Percentiles rank a stretch among this genome's conserved stretches.
phyloP scores from a whole-genome alignment of 306 rosid genomes.

The Gastrolobium bilobum region DNA sequence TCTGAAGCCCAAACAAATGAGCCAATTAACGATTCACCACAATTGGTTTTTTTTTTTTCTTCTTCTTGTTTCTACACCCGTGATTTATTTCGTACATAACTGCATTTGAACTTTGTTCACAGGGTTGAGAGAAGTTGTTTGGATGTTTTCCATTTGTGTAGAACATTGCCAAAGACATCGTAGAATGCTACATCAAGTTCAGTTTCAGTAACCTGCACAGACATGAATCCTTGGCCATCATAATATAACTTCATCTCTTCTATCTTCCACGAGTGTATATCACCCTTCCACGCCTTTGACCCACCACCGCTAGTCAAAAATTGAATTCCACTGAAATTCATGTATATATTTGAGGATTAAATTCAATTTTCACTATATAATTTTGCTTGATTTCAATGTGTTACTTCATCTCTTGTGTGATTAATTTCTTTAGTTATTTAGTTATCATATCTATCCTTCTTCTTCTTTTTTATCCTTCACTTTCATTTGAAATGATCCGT shows the following conservation, averaged over 20 bases:
- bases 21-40: neutral
- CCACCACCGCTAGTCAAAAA: conserved; percentile 85
- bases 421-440: no score
- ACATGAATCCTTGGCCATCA: conserved; percentile 89
- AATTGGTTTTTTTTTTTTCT: neutral
- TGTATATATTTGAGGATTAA: neutral
- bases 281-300: conserved; percentile 84
- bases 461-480: neutral
- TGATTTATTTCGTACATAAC: neutral
- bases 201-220: conserved; percentile 53
- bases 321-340: conserved; percentile 62
- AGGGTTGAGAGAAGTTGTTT: conserved; percentile 39
- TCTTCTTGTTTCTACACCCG: neutral
- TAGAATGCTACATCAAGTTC: conserved; percentile 61
- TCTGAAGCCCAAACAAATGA: neutral
- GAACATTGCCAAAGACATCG: conserved; percentile 66
- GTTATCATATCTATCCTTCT: neutral
- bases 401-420: neutral
- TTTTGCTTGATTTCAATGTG: neutral
- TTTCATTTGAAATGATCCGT: neutral
- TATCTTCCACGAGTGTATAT: conserved; percentile 36
- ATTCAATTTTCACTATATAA: neutral
- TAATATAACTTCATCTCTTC: conserved; percentile 68
- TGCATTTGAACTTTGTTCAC: conserved; percentile 3
- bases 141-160: conserved; percentile 67